Evolutionary conservation across 164 flowering plant species (phyloP).

Genomic region (Santalum album): DNA sequence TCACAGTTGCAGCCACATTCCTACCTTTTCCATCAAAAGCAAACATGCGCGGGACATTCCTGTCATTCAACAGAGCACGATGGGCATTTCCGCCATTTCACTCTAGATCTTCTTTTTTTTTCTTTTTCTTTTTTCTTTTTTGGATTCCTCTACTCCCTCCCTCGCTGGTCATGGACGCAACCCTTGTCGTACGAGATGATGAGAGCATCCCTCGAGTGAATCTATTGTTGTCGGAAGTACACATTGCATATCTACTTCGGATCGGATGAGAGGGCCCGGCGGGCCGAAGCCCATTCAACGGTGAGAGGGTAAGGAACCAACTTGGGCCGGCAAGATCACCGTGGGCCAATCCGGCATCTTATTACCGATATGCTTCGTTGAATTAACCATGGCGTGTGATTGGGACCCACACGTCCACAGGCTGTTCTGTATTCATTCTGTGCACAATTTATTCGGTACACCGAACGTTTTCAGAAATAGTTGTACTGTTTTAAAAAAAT

Average conservation of each 20-base stretch:
- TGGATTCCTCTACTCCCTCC: conserved; percentile 1
- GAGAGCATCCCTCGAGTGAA: conserved; percentile 5
- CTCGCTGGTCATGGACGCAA: conserved; percentile 5
- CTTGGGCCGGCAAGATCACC: conserved; percentile 5
- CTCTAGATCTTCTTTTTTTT: too few species aligned
- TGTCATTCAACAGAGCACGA: conserved; percentile 16
- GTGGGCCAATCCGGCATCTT: conserved; percentile 27
- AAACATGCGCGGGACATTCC: conserved; percentile 12
- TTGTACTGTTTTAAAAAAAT: too few species aligned
- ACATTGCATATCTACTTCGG: conserved; percentile 36
- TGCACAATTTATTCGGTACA: too few species aligned
- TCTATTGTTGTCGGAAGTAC: conserved; percentile 20
- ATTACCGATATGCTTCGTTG: too few species aligned
- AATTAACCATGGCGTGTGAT: too few species aligned
- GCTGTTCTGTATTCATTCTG: too few species aligned
- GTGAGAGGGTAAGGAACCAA: conserved; percentile 6
- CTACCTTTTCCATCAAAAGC: conserved; percentile 22
- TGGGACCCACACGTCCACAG: too few species aligned
- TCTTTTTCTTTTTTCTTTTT: conserved; percentile 5
- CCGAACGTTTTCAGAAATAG: too few species aligned
- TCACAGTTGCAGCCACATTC: conserved; percentile 43
- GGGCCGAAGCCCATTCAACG: conserved; percentile 18
- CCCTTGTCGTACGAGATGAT: conserved; percentile 11
- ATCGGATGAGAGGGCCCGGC: conserved; percentile 28
- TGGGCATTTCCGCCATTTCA: not conserved